phyloP scores from a whole-genome alignment of 164 flowering plant genomes.

The Macadamia tetraphylla region DNA sequence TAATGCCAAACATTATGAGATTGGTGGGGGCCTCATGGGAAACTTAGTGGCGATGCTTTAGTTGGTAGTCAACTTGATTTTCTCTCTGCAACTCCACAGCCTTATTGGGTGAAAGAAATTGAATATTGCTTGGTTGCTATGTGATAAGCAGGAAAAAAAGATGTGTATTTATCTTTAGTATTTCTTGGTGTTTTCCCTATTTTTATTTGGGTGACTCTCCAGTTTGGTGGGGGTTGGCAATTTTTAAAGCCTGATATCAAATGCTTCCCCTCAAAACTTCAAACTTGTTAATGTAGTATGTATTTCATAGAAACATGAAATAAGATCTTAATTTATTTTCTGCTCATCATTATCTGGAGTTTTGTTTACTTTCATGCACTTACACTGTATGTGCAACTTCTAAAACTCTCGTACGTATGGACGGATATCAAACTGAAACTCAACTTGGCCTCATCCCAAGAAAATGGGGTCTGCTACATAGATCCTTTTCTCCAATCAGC shows the following conservation, averaged over 20 bases:
- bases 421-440: too few species aligned
- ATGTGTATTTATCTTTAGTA: neutral
- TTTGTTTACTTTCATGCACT: too few species aligned
- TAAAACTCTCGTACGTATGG: too few species aligned
- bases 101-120: too few species aligned
- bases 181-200: neutral
- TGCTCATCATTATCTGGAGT: too few species aligned
- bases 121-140: neutral
- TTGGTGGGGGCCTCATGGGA: constrained; percentile 85
- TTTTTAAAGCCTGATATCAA: neutral
- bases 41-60: constrained; percentile 71
- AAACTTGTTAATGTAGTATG: neutral
- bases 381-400: too few species aligned
- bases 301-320: too few species aligned
- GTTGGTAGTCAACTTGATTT: neutral
- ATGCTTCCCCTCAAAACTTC: neutral
- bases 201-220: neutral
- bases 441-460: too few species aligned
- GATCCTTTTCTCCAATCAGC: too few species aligned
- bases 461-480: too few species aligned
- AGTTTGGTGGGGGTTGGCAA: neutral
- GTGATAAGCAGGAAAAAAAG: neutral
- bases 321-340: neutral
- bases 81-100: too few species aligned
- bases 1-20: constrained; percentile 60